Evolutionary conservation across 306 rosid species (phyloP).

Genomic region (Pyrus bretschneideri): DNA sequence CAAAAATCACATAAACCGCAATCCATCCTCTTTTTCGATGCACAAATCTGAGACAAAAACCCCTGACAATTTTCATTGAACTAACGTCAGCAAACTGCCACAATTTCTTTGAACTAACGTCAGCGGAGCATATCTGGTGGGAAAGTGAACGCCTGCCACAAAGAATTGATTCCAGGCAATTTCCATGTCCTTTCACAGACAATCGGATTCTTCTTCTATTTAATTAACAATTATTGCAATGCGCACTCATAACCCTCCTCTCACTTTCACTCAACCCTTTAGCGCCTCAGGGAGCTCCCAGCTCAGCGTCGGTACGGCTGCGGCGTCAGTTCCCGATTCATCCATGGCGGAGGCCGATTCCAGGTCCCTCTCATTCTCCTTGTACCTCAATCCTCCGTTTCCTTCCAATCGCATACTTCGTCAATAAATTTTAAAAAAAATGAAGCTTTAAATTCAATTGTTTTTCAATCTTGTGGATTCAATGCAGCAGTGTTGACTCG

Average conservation of each 20-base stretch:
- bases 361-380: slow-evolving; percentile 36
- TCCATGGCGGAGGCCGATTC: slow-evolving; percentile 34
- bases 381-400: background rate
- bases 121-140: too few relatives aligned
- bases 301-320: slow-evolving; percentile 19
- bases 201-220: background rate
- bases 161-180: too few relatives aligned
- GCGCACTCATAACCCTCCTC: background rate
- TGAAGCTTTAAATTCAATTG: background rate
- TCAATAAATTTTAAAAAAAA: background rate
- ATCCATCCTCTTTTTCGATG: too few relatives aligned
- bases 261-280: background rate
- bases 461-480: background rate
- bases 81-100: too few relatives aligned
- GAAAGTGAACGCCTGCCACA: too few relatives aligned
- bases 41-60: too few relatives aligned
- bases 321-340: background rate
- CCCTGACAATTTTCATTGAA: too few relatives aligned
- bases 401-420: background rate
- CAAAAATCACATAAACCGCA: too few relatives aligned
- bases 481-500: slow-evolving; percentile 31
- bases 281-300: background rate
- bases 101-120: too few relatives aligned
- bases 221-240: background rate
- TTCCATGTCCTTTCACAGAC: background rate